Base-by-base conservation (phyloP, 257 asterid species). In the Echites panduratus region DNA sequence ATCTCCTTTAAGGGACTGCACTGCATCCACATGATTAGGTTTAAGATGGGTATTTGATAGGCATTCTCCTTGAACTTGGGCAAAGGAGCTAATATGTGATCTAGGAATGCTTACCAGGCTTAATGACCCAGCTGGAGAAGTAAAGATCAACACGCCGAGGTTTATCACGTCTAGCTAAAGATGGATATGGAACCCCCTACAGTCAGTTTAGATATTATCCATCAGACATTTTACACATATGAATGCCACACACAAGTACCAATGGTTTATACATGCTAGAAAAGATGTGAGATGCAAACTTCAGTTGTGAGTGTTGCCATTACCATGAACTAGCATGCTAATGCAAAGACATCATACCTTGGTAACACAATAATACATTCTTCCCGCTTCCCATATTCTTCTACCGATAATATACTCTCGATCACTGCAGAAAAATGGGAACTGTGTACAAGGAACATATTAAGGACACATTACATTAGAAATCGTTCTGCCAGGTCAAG, bases 51-150 rank as follows among this genome's bases (percentile, higher is more conserved):
- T 53, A 26, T 53, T 49, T 59, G 59, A 9, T 71, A 7, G 64
- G 29, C 63, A 57, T 40, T 5, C 59, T 54, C 20, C 24, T 32
- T 9, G 9, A 59, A 61, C 20, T 9, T 70, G 57, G 38, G 19
- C 61, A 71, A 6, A 20, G 40, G 65, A 56, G 24, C 5, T 43
- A 63, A 29, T 35, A 16, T 12, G 29, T 16, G 7, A 41, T 41
- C 22, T 45, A 45, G 35, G 0, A 52, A 40, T 20, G 63, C 78
- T 47, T 78, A 85, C 89, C 89, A 17, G 86, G 90, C 83, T 80
- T 89, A 76, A 94, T 88, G 69, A 88, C 75, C 98, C 98, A 94
- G 84, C 98, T 94, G 74, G 98, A 94, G 63, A 91, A 91, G 84
- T 94, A 91, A 66, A 81, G 90, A 81, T 87, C 95, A 40, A 94